Evolutionary conservation across 2,329 filamentous ascomycete genomes (phyloP).

Genomic region (Diaporthe aspalathi): DNA sequence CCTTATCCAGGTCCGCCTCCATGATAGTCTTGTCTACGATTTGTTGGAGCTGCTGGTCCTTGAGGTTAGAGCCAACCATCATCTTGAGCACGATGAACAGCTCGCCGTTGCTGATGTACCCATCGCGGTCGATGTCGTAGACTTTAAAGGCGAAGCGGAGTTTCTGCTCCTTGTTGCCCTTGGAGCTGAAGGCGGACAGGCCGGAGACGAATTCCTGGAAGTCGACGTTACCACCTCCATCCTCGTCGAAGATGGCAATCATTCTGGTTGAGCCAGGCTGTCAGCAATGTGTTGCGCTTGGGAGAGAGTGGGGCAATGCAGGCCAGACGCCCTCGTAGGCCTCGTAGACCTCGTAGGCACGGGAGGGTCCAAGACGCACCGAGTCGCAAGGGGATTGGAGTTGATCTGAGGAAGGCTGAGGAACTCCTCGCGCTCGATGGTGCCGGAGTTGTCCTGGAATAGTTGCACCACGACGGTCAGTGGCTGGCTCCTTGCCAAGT

Average conservation of each 20-base stretch:
- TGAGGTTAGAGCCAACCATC: constrained; percentile 99
- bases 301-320: background rate
- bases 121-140: constrained; percentile 98
- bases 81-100: constrained; percentile 99
- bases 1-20: constrained; percentile 95
- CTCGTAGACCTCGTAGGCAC: background rate
- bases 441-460: constrained; percentile 91
- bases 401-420: constrained; percentile 96
- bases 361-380: constrained; percentile 62
- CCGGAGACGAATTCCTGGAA: constrained; percentile 99
- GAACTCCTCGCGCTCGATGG: constrained; percentile 98
- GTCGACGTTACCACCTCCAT: constrained; percentile 96
- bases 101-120: constrained; percentile 98
- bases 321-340: background rate
- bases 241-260: constrained; percentile 99
- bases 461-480: constrained; percentile 7
- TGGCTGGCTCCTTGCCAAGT: background rate
- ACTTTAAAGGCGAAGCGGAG: constrained; percentile 98
- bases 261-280: constrained; percentile 67
- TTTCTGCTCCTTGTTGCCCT: constrained; percentile 99
- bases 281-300: background rate
- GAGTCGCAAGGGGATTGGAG: constrained; percentile 95
- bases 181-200: constrained; percentile 93
- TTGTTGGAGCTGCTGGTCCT: constrained; percentile 98
- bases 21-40: constrained; percentile 99